Evolutionary conservation across 345 rosid genomes (phyloP).

Genomic region (Erysimum cheiranthoides): DNA sequence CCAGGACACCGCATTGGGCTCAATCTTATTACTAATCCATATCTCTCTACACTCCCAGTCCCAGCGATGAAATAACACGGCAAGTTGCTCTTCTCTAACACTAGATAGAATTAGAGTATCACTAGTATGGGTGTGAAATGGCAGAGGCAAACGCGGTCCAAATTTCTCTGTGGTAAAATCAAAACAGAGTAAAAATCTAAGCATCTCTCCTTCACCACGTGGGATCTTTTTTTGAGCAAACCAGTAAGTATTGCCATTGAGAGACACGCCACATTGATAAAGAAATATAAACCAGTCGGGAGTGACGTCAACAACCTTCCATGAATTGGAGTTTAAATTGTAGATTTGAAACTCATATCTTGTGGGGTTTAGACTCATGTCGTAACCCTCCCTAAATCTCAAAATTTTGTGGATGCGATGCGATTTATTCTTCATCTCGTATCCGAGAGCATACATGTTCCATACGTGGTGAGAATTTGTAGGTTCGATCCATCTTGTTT

Average conservation of each 20-base stretch:
- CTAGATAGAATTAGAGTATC: background rate
- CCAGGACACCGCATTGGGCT: slow-evolving; percentile 1
- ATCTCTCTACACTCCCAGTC: background rate
- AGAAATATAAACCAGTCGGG: fast-evolving
- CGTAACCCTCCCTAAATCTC: background rate
- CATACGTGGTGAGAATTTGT: background rate
- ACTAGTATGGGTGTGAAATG: background rate
- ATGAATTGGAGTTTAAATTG: background rate
- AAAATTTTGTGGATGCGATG: background rate
- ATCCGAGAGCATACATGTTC: background rate
- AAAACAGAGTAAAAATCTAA: background rate
- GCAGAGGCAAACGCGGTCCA: slow-evolving; percentile 1
- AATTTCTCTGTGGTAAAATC: slow-evolving; percentile 18
- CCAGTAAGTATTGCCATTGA: slow-evolving; percentile 14
- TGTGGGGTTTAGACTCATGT: background rate
- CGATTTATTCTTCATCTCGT: background rate
- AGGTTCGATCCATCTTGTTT: background rate
- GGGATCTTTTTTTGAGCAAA: background rate
- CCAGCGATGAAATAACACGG: background rate
- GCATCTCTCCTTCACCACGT: background rate
- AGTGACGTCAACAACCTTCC: background rate
- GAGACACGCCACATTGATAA: background rate
- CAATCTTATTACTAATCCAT: slow-evolving; percentile 17
- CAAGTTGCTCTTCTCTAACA: slow-evolving; percentile 4
- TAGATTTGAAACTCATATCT: background rate